A percentile compares a stretch with the other conserved stretches of the same genome.
Evolutionary conservation across 768 basidiomycete species (phyloP).

Genomic region (Clathrus columnatus): DNA sequence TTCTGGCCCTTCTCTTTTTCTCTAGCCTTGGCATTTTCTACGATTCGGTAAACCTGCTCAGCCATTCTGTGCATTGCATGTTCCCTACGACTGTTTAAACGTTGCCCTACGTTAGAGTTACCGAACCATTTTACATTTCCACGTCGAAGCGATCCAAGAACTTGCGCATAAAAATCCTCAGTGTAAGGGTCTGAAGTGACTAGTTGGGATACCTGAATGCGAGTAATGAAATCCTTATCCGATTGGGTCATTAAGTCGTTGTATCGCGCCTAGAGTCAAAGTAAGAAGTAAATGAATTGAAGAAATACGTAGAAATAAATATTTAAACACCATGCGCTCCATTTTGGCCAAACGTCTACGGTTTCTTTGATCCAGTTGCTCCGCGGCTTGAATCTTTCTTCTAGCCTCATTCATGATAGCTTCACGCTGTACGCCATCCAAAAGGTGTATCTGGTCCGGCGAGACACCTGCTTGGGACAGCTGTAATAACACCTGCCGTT

Average conservation of each 20-base stretch:
- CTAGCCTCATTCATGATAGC: conserved; percentile 68
- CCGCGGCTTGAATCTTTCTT: conserved; percentile 86
- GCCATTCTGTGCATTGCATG: conserved; percentile 92
- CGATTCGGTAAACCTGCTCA: conserved; percentile 91
- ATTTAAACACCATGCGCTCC: conserved; percentile 64
- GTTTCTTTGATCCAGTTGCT: conserved; percentile 71
- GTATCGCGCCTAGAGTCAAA: conserved; percentile 59
- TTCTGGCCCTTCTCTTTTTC: conserved; percentile 69
- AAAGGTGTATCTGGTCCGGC: conserved; percentile 35
- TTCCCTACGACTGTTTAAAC: conserved; percentile 59
- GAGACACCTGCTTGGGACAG: conserved; percentile 64
- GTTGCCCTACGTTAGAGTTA: conserved; percentile 64
- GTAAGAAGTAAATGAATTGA: no score
- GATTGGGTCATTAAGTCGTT: conserved; percentile 96
- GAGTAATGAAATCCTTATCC: conserved; percentile 98
- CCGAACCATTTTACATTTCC: conserved; percentile 40
- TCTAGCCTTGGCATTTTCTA: conserved; percentile 78
- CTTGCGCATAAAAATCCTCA: conserved; percentile 98
- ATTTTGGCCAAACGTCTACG: conserved; percentile 78
- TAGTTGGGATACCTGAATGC: conserved; percentile 97
- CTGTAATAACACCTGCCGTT: conserved; percentile 70
- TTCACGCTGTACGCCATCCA: conserved; percentile 29
- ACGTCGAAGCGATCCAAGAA: conserved; percentile 78
- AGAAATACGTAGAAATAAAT: conserved; percentile 5
- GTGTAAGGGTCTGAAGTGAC: conserved; percentile 96